Evolutionary conservation across 257 asterid species (phyloP), one percentile per base, ranked within the genome.

Genomic region (Solanum clarkiae): DNA sequence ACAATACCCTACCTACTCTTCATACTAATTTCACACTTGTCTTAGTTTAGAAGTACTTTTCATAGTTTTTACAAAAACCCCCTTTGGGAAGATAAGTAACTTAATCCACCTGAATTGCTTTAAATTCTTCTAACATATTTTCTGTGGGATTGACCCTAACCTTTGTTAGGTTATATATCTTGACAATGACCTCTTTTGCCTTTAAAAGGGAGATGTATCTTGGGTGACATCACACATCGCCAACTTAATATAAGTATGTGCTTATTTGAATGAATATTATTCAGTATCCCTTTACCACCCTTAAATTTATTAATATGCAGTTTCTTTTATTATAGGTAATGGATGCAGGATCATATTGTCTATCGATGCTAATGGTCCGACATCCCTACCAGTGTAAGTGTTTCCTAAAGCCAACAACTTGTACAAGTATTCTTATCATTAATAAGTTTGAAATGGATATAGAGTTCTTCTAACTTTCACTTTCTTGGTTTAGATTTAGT

Each of bases 321-420:
- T 22, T 18, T 8, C 44, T 72, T 84, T 69, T 72, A 84, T 68
- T 81, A 70, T 72, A 94, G 98, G 94, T 74, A 88, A 91, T 87
- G 94, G 92, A 84, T 90, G 97, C 86, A 82, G 45, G 82, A 40
- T 90, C 88, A 66, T 87, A 66, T 85, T 95, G 81, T 92, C 88
- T 24, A 60, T 93, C 77, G 91, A 90, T 87, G 91, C 91, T 74
- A 59, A 84, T 65, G 94, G 92, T 88, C 97, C 98, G 7, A 84
- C 80, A 86, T 89, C 94, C 80, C 77, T 92, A 53, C 97, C 97
- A 10, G 97, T 93, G 98, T 94, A 91, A 51, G 88, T 80, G 81
- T 84, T 71, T 69, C 45, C 53, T 80, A 51, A 40, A 65, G 81
- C 72, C 11, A 17, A n/a, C 84, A 84, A 71, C 17, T 74, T 45